phyloP scores from a whole-genome alignment of 345 rosid genomes.

The Streptanthus diversifolius region DNA sequence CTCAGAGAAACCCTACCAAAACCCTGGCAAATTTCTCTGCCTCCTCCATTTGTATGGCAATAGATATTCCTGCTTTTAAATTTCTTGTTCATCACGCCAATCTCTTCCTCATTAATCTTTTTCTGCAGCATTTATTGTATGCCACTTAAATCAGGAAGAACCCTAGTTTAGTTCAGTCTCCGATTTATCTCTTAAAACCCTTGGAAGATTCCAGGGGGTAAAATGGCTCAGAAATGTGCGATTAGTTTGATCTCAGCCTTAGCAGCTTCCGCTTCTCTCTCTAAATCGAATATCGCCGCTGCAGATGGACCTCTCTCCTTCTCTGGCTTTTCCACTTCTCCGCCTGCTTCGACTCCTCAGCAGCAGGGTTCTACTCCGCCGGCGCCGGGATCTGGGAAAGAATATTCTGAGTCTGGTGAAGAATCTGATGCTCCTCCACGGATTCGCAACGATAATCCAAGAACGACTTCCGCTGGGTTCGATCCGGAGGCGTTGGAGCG shows the following conservation, averaged over 20 bases:
- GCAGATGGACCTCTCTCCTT: conserved; percentile 73
- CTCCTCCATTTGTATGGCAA: conserved; percentile 22
- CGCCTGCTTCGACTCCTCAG: conserved; percentile 32
- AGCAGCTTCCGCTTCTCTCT: conserved; percentile 56
- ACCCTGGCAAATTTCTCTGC: conserved; percentile 30
- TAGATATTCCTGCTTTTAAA: neutral
- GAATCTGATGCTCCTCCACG: conserved; percentile 41
- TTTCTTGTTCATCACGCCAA: conserved; percentile 40
- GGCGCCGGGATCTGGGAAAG: conserved; percentile 34
- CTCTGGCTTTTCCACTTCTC: conserved; percentile 36
- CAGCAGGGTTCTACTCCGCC: conserved; percentile 30
- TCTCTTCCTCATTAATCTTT: neutral
- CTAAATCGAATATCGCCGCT: conserved; percentile 37
- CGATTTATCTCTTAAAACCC: neutral
- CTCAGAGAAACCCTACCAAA: conserved; percentile 51
- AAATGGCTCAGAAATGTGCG: conserved; percentile 62
- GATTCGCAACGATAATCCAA: conserved; percentile 66
- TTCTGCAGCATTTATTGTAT: neutral
- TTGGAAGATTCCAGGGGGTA: neutral
- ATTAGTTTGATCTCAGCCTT: conserved; percentile 61
- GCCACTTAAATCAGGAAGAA: neutral
- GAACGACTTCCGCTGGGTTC: conserved; percentile 82
- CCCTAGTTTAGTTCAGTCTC: neutral
- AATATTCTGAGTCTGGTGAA: conserved; percentile 24
- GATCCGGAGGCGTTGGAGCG: conserved; percentile 92